Percentiles rank a stretch among this genome's conserved stretches.
These are phyloP conservation scores for Aurantiochytrium sp. DNA, from an alignment of 108 stramenopile genomes.

Conservation along the genomic window DNA sequence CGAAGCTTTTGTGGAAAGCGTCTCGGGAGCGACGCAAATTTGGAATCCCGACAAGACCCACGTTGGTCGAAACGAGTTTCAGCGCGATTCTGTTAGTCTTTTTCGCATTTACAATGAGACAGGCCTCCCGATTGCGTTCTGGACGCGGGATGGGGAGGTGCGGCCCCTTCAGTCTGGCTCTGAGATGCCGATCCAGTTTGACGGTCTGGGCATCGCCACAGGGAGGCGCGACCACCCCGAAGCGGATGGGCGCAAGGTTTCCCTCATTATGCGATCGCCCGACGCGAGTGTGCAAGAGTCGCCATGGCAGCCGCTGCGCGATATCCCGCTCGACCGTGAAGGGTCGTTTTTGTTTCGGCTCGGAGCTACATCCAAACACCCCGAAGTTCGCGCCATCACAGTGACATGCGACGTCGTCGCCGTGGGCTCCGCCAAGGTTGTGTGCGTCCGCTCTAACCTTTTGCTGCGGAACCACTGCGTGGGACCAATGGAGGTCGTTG, in stretches of 20 bases:
- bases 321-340: neutral
- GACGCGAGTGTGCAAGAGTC: neutral
- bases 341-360: neutral
- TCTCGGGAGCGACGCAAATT: neutral
- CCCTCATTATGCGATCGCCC: neutral
- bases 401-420: neutral
- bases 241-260: neutral
- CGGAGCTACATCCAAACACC: neutral
- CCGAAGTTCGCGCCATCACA: neutral
- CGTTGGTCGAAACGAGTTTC: neutral
- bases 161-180: neutral
- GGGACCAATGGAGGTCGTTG: neutral
- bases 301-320: neutral
- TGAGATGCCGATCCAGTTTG: neutral
- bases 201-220: neutral
- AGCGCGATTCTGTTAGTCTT: neutral
- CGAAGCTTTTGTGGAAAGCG: neutral
- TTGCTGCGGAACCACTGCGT: slow-evolving; percentile 3
- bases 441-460: neutral
- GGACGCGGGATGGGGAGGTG: neutral
- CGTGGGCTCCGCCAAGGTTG: neutral
- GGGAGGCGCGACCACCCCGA: neutral
- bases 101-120: slow-evolving; percentile 9
- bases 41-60: neutral
- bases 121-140: neutral